phyloP scores from a whole-genome alignment of 352 stramenopile genomes.

The Pythium brassicae region DNA sequence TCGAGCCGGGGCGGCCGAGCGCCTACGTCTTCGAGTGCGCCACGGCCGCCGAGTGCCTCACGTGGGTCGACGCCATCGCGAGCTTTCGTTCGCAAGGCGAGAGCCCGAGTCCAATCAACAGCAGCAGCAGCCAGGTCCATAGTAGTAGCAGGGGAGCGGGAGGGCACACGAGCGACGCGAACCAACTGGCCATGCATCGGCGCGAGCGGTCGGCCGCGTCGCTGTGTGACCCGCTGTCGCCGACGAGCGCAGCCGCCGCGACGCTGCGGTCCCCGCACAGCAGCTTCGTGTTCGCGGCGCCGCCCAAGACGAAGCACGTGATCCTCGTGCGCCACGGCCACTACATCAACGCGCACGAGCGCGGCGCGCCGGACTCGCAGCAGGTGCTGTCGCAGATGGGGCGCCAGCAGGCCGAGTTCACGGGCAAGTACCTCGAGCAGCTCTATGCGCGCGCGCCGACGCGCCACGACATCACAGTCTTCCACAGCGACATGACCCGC shows the following conservation, averaged over 20 bases:
- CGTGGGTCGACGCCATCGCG: conserved; percentile 35
- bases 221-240: conserved; percentile 1
- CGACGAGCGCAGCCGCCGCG: not conserved
- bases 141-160: not conserved
- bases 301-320: conserved; percentile 64
- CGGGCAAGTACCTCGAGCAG: conserved; percentile 60
- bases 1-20: not conserved
- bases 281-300: conserved; percentile 46
- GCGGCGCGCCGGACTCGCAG: conserved; percentile 45
- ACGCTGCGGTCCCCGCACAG: conserved; percentile 14
- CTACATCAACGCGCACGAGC: conserved; percentile 75
- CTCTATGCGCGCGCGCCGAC: conserved; percentile 48
- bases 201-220: conserved; percentile 12
- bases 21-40: conserved; percentile 37
- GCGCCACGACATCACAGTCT: conserved; percentile 53
- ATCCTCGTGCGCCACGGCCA: conserved; percentile 77
- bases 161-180: not conserved
- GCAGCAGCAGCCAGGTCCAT: not conserved
- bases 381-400: conserved; percentile 83
- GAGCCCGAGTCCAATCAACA: not conserved
- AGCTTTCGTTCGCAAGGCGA: conserved; percentile 4
- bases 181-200: not conserved
- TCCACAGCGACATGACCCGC: conserved; percentile 72
- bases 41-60: conserved; percentile 21
- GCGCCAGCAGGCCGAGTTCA: conserved; percentile 62